Conservation (phyloP, 257 asterid genomes). For the Coffea canephora region DNA sequence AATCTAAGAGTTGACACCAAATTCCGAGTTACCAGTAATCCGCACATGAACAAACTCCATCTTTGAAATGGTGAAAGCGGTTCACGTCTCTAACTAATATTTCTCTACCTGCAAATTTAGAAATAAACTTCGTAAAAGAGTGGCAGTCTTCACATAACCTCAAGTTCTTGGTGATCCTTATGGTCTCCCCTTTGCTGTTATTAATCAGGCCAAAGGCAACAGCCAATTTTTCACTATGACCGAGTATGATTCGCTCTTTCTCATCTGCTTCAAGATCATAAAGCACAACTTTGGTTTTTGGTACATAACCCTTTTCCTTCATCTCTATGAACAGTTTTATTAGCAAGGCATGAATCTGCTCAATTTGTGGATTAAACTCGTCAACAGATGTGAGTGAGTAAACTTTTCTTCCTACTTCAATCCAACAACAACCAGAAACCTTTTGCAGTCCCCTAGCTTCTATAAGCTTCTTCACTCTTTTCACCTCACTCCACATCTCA, state of each 20-base stretch:
- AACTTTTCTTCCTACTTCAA: slow-evolving; percentile 59
- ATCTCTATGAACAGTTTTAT: slow-evolving; percentile 58
- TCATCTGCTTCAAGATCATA: slow-evolving; percentile 71
- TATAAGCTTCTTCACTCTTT: slow-evolving; percentile 58
- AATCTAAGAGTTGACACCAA: neutral
- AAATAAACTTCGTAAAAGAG: slow-evolving; percentile 65
- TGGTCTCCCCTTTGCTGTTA: slow-evolving; percentile 65
- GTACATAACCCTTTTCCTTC: slow-evolving; percentile 75
- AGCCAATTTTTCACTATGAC: slow-evolving; percentile 88
- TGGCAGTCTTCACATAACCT: slow-evolving; percentile 92
- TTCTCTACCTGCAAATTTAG: slow-evolving; percentile 58
- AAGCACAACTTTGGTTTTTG: slow-evolving; percentile 62
- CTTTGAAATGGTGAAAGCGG: slow-evolving; percentile 70
- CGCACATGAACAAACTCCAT: slow-evolving; percentile 76
- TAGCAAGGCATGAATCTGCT: slow-evolving; percentile 65
- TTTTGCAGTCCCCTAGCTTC: slow-evolving; percentile 73
- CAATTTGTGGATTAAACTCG: slow-evolving; percentile 74
- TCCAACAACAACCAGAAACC: slow-evolving; percentile 88
- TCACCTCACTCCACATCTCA: slow-evolving; percentile 80
- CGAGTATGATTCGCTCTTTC: slow-evolving; percentile 66
- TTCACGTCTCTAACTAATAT: slow-evolving; percentile 75
- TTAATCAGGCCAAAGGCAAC: slow-evolving; percentile 82
- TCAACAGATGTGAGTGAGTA: slow-evolving; percentile 56
- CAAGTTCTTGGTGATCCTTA: slow-evolving; percentile 81
- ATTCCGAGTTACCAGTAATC: slow-evolving; percentile 64